Evolutionary conservation across 2,329 filamentous ascomycete genomes (phyloP).

Genomic region (Moelleriella libera): DNA sequence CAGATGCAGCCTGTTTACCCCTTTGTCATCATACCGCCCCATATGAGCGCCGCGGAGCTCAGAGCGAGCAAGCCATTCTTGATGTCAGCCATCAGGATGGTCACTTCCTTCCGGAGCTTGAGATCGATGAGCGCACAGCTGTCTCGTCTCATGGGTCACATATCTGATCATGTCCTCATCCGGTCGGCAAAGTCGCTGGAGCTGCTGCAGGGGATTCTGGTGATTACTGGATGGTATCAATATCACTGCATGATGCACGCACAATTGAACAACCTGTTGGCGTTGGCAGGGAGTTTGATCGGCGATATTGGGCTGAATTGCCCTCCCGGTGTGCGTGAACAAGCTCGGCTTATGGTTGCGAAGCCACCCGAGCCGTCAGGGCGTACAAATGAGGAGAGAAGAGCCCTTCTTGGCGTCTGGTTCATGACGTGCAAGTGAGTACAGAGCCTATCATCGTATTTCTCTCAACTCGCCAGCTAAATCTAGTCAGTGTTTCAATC

Average conservation of each 20-base stretch:
- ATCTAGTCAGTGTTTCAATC: conserved; percentile 20
- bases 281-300: conserved; percentile 30
- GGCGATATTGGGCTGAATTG: conserved; percentile 32
- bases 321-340: conserved; percentile 24
- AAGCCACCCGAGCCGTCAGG: conserved; percentile 20
- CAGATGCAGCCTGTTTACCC: conserved; percentile 29
- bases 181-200: conserved; percentile 35
- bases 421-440: conserved; percentile 38
- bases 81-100: conserved; percentile 34
- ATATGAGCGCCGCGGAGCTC: conserved; percentile 20
- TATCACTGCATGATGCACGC: conserved; percentile 39
- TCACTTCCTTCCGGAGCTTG: conserved; percentile 30
- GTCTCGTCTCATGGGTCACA: conserved; percentile 28
- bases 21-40: conserved; percentile 28
- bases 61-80: conserved; percentile 28
- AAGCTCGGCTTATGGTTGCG: conserved; percentile 26
- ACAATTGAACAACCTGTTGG: conserved; percentile 35
- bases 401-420: conserved; percentile 38
- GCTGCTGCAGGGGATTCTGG: conserved; percentile 31
- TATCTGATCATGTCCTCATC: conserved; percentile 34
- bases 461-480: not conserved
- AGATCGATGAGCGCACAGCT: conserved; percentile 35
- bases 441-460: not conserved
- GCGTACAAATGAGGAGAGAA: conserved; percentile 35
- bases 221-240: conserved; percentile 37